Conservation (phyloP, 306 rosid genomes). For the Quercus ilex region DNA sequence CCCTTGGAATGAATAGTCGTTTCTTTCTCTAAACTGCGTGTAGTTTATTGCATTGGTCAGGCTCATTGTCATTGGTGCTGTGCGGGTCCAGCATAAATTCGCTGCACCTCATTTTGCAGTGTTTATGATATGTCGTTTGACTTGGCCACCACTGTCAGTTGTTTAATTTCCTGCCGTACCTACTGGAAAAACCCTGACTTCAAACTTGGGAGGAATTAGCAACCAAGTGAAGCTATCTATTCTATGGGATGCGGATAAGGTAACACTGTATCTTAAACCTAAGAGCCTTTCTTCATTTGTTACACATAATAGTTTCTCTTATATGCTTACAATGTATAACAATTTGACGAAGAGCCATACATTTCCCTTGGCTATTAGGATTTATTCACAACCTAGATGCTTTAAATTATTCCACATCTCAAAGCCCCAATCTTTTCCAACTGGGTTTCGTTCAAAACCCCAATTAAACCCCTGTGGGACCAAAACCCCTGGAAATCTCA, state of each 20-base stretch:
- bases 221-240: background rate
- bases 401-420: constrained; percentile 27
- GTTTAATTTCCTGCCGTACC: background rate
- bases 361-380: constrained; percentile 57
- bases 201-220: too few relatives aligned
- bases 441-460: constrained; percentile 34
- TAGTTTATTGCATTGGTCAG: too few relatives aligned
- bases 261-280: background rate
- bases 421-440: constrained; percentile 37
- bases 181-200: background rate
- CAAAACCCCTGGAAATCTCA: constrained; percentile 16
- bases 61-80: too few relatives aligned
- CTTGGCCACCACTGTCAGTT: background rate
- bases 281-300: background rate
- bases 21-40: too few relatives aligned
- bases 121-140: background rate
- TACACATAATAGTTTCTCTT: background rate
- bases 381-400: constrained; percentile 56
- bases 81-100: too few relatives aligned
- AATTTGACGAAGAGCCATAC: constrained; percentile 51
- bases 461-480: constrained; percentile 32
- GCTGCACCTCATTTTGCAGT: background rate
- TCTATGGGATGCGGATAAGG: constrained; percentile 31
- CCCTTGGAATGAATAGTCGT: too few relatives aligned
- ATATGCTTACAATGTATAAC: constrained; percentile 39